Percentiles rank a stretch among this genome's conserved stretches.
Conservation (phyloP, 2,329 filamentous ascomycete species). For the Daldinia sp. region DNA sequence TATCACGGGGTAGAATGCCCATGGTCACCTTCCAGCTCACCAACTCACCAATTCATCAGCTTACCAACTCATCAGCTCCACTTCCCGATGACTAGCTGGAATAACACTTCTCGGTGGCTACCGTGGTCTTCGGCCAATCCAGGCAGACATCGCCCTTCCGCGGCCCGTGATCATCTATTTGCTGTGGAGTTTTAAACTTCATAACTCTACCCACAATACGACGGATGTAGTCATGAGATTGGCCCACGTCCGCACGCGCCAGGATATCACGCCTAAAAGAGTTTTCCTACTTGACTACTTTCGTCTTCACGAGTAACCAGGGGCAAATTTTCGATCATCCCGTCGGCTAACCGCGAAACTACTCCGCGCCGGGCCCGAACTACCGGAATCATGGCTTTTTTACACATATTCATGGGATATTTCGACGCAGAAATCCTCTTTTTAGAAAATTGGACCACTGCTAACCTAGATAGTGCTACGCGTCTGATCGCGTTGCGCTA, state of each 20-base stretch:
- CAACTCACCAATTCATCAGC: conserved; percentile 18
- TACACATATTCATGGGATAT: neutral
- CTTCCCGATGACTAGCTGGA: neutral
- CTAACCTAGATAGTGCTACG: too few relatives aligned
- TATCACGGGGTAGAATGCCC: neutral
- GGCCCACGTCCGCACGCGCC: conserved; percentile 11
- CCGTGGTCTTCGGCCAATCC: conserved; percentile 17
- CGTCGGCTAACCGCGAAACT: conserved; percentile 14
- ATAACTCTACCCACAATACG: conserved; percentile 9
- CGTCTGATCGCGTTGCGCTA: too few relatives aligned
- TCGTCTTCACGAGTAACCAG: conserved; percentile 8
- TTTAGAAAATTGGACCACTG: too few relatives aligned
- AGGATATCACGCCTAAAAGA: conserved; percentile 8
- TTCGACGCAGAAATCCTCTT: neutral
- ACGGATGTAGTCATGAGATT: conserved; percentile 5
- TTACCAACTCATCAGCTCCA: neutral
- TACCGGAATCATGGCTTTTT: conserved; percentile 16
- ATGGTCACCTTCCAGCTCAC: conserved; percentile 21
- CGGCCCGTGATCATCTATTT: conserved; percentile 18
- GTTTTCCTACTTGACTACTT: conserved; percentile 8
- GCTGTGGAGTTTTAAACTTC: conserved; percentile 14
- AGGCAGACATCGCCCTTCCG: conserved; percentile 12
- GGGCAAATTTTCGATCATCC: neutral
- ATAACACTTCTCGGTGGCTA: conserved; percentile 11
- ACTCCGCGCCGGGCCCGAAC: conserved; percentile 24